Evolutionary conservation across 2,329 filamentous ascomycete species (phyloP), one percentile per base, ranked within the genome.

Genomic region (Didymella lethalis): DNA sequence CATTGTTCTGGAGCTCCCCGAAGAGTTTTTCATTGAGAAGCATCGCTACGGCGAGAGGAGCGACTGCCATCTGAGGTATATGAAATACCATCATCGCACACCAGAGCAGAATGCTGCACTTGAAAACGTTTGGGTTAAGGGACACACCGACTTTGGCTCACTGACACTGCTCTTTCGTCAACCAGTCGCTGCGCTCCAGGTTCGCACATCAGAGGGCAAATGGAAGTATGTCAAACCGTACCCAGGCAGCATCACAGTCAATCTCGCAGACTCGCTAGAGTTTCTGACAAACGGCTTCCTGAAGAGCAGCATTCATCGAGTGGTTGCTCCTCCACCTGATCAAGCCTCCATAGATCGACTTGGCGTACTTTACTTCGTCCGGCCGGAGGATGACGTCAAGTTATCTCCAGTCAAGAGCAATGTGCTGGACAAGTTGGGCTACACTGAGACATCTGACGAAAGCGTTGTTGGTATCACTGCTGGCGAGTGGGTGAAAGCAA

Each of bases 11-110:
- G 80, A 89, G 64, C 77, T 89, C 0, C 84, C 85, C 0, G 85
- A 88, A 65, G 80, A 86, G 7, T 79, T 82, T 54, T 77, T 88
- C 31, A 78, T 84, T 57, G 75, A 80, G 11, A 76, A 83, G 4
- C 86, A 89, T 67, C 78, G 77, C 18, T 89, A 88, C 70, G 80
- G 86, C 2, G 77, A 81, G 12, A 79, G 82, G 23, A 81, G 83
- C 25, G 85, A 88, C 57, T 84, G 85, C 20, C 85, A 88, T 51
- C 76, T 88, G 7, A 81, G 86, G 5, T 88, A 87, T 68, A 88
- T 88, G 84, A 80, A 82, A 51, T 87, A 87, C 55, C 78, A 78
- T 10, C 80, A 80, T 2, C 82, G 84, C 23, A 79, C 76, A 0
- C 65, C 75, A 0, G 79, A 83, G 26, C 80, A 64, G 14, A 81